phyloP scores from a whole-genome alignment of 257 asterid species.

The Thymus quinquecostatus region DNA sequence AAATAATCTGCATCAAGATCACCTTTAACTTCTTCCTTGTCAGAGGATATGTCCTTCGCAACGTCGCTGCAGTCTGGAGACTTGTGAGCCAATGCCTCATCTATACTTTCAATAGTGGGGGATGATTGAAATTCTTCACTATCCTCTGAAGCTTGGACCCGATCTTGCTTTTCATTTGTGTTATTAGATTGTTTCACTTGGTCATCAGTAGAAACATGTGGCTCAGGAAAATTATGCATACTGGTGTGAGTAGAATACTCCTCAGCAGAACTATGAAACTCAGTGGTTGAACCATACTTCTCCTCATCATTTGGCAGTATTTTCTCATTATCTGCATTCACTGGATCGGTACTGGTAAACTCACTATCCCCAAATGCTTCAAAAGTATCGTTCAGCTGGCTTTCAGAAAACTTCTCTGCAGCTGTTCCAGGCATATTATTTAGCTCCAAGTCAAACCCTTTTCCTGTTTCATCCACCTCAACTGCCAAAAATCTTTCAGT shows the following conservation, averaged over 20 bases:
- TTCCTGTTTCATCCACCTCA: constrained; percentile 35
- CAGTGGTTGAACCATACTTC: constrained; percentile 25
- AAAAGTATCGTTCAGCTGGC: constrained; percentile 31
- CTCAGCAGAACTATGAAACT: constrained; percentile 32
- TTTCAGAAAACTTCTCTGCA: constrained; percentile 38
- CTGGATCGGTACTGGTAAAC: constrained; percentile 23
- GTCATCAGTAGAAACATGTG: constrained; percentile 27
- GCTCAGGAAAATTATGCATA: constrained; percentile 36
- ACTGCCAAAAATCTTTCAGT: constrained; percentile 39
- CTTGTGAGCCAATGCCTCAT: constrained; percentile 39
- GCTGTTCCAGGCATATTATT: constrained; percentile 33
- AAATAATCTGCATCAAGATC: constrained; percentile 11
- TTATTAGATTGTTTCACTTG: constrained; percentile 29
- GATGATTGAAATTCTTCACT: constrained; percentile 42
- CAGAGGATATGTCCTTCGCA: constrained; percentile 31
- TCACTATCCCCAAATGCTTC: constrained; percentile 38
- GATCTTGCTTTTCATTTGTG: constrained; percentile 19
- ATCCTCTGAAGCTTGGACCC: constrained; percentile 39
- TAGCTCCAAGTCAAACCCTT: constrained; percentile 30
- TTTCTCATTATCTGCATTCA: constrained; percentile 29
- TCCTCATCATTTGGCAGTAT: constrained; percentile 34
- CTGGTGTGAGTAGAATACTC: constrained; percentile 28
- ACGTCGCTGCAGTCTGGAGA: constrained; percentile 39
- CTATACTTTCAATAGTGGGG: constrained; percentile 36
- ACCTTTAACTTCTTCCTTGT: constrained; percentile 40